These are phyloP conservation scores for Tagetes erecta DNA, from an alignment of 129 eudicot species.

Conservation along the genomic window DNA sequence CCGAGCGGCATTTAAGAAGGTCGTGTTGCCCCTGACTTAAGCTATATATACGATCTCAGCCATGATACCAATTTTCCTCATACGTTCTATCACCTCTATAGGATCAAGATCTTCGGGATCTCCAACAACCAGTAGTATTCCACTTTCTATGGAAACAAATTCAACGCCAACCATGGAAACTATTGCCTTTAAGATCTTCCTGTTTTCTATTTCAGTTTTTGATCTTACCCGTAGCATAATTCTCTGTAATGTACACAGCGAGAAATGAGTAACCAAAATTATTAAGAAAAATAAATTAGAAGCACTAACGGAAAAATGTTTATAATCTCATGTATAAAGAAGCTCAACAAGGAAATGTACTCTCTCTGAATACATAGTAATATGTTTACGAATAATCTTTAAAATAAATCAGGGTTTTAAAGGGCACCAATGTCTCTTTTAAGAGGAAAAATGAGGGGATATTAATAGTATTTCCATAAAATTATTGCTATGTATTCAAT, in stretches of 20 bases:
- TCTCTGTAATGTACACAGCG: background rate
- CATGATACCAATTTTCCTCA: background rate
- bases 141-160: background rate
- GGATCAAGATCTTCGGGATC: background rate
- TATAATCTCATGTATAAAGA: background rate
- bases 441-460: no score
- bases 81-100: background rate
- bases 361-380: no score
- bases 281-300: no score
- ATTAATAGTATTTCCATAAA: no score
- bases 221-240: background rate
- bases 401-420: no score
- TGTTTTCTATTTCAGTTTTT: background rate
- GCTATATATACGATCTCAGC: background rate
- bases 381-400: no score
- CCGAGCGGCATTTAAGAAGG: background rate
- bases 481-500: no score
- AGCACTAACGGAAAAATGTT: background rate
- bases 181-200: slow-evolving; percentile 1
- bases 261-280: background rate
- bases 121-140: background rate
- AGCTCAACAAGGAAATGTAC: background rate
- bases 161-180: background rate
- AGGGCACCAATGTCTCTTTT: no score
- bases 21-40: background rate